phyloP scores from a whole-genome alignment of 1,139 yeast species.

The Yamadazyma kanchanaburiensis region DNA sequence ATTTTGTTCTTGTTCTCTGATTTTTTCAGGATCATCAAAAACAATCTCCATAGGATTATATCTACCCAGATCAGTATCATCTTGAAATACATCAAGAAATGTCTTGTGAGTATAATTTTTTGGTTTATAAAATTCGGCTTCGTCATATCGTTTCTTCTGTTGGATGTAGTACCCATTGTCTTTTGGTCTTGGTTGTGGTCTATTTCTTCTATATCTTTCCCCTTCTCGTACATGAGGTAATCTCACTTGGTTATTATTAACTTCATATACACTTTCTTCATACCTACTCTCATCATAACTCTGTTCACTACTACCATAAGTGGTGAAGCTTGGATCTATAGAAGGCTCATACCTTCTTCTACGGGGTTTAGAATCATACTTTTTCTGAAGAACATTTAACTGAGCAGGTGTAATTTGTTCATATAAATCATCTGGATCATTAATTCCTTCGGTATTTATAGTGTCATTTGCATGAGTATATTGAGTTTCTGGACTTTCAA shows the following conservation, averaged over 20 bases:
- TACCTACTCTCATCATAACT: conserved; percentile 2
- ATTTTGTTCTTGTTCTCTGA: conserved; percentile 16
- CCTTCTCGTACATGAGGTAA: conserved; percentile 7
- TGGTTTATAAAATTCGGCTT: conserved; percentile 31
- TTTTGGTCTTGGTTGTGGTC: conserved; percentile 2
- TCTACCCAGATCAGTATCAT: conserved; percentile 27
- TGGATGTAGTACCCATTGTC: conserved; percentile 34
- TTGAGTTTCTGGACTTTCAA: conserved; percentile 12
- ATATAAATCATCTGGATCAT: conserved; percentile 30
- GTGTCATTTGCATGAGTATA: conserved; percentile 6
- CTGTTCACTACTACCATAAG: conserved; percentile 3
- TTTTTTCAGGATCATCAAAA: conserved; percentile 26
- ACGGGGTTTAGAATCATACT: conserved; percentile 5
- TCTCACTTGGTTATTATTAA: conserved; percentile 9
- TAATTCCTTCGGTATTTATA: conserved; percentile 6
- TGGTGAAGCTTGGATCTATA: conserved; percentile 1
- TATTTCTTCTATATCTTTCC: neutral
- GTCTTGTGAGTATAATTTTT: conserved; percentile 41
- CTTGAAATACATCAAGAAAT: conserved; percentile 36
- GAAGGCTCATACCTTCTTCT: conserved; percentile 4
- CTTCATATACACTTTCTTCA: conserved; percentile 8
- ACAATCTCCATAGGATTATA: conserved; percentile 44
- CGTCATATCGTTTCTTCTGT: conserved; percentile 34
- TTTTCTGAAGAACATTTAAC: conserved; percentile 23
- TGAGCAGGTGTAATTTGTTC: conserved; percentile 39